Evolutionary conservation across 768 basidiomycete genomes (phyloP).

Genomic region (Lactarius vividus): DNA sequence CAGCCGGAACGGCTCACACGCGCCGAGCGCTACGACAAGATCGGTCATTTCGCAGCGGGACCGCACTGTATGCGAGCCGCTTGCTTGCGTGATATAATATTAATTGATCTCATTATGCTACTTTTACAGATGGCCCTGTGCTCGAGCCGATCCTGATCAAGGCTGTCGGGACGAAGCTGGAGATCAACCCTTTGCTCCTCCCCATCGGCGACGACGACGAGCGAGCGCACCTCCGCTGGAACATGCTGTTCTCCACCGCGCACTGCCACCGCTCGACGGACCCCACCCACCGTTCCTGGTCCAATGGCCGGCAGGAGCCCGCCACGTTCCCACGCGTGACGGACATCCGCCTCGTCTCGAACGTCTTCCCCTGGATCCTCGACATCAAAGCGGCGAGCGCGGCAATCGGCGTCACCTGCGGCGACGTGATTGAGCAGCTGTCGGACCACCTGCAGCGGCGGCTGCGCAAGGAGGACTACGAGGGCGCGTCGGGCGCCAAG

Average conservation of each 20-base stretch:
- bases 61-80: slow-evolving; percentile 39
- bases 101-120: neutral
- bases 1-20: slow-evolving; percentile 32
- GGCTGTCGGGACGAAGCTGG: slow-evolving; percentile 46
- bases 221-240: slow-evolving; percentile 61
- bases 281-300: slow-evolving; percentile 59
- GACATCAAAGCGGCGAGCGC: slow-evolving; percentile 44
- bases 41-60: slow-evolving; percentile 42
- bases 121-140: slow-evolving; percentile 60
- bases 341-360: slow-evolving; percentile 51
- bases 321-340: slow-evolving; percentile 63
- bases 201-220: slow-evolving; percentile 44
- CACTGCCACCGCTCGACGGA: slow-evolving; percentile 65
- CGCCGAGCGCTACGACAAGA: slow-evolving; percentile 35
- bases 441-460: slow-evolving; percentile 49
- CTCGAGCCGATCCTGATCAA: slow-evolving; percentile 57
- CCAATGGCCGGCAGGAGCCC: slow-evolving; percentile 58
- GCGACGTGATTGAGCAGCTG: slow-evolving; percentile 59
- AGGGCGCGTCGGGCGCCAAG: slow-evolving; percentile 36
- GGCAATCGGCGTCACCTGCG: slow-evolving; percentile 61
- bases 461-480: slow-evolving; percentile 52
- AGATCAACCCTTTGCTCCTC: slow-evolving; percentile 60
- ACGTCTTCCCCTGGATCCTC: slow-evolving; percentile 55
- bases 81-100: slow-evolving; percentile 17
- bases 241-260: slow-evolving; percentile 65